A percentile compares a stretch with the other conserved stretches of the same genome.
These are phyloP conservation scores for Tolypocladium amazonense DNA, from an alignment of 2,329 filamentous ascomycete species.

Conservation along the genomic window DNA sequence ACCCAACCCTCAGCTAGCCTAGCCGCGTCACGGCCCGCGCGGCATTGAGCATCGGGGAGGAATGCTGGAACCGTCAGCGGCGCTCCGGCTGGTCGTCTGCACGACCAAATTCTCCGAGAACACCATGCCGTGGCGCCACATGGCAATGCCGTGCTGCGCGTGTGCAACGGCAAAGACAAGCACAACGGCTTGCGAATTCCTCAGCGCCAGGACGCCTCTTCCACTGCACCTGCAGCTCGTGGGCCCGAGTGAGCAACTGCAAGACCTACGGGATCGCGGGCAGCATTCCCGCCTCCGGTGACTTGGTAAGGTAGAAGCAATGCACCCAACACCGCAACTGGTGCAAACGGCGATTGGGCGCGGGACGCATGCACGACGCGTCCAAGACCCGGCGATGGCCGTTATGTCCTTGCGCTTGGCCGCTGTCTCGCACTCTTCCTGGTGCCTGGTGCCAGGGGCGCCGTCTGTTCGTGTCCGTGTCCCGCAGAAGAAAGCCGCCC, in stretches of 20 bases:
- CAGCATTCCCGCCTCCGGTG: too few species aligned
- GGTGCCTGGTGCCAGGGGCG: neutral
- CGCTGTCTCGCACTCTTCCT: neutral
- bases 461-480: neutral
- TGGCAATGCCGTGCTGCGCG: neutral
- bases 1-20: neutral
- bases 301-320: neutral
- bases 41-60: neutral
- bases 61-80: neutral
- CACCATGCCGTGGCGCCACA: neutral
- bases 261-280: neutral
- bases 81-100: neutral
- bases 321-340: too few species aligned
- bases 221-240: neutral
- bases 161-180: neutral
- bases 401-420: too few species aligned
- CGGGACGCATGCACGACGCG: neutral
- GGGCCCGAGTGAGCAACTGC: neutral
- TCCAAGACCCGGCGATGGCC: neutral
- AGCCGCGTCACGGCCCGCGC: neutral
- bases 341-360: too few species aligned
- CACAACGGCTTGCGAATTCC: neutral
- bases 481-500: neutral
- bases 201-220: too few species aligned
- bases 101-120: neutral